These are phyloP conservation scores for Yamadazyma pseudoaaseri DNA, from an alignment of 1,139 yeast genomes.

Conservation along the genomic window DNA sequence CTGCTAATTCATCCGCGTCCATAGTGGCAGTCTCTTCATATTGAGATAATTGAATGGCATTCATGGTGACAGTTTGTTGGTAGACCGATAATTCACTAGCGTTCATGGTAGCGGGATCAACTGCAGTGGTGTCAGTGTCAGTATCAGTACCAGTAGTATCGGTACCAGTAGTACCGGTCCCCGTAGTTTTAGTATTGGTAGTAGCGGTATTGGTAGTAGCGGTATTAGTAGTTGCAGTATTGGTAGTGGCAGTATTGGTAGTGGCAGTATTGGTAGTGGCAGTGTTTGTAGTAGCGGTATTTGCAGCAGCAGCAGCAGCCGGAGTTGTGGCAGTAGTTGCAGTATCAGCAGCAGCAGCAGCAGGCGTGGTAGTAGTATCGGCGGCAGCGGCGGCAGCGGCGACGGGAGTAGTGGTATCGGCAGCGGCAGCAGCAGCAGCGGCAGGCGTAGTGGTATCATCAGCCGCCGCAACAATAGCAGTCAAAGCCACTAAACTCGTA, in stretches of 20 bases:
- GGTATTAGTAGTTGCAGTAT: slow-evolving; percentile 11
- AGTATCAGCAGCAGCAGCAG: slow-evolving; percentile 13
- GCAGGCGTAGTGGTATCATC: slow-evolving; percentile 10
- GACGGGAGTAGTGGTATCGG: slow-evolving; percentile 11
- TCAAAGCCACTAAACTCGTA: neutral
- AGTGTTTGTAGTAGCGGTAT: slow-evolving; percentile 6
- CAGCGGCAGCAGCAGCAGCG: slow-evolving; percentile 8
- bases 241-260: slow-evolving; percentile 10
- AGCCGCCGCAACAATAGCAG: slow-evolving; percentile 11
- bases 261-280: slow-evolving; percentile 13
- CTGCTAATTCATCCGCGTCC: slow-evolving; percentile 13
- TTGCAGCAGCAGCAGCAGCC: slow-evolving; percentile 12
- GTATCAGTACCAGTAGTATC: slow-evolving; percentile 11
- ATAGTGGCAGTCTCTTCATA: slow-evolving; percentile 13
- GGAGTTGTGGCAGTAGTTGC: slow-evolving; percentile 12
- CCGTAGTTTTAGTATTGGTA: slow-evolving; percentile 3
- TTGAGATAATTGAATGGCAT: slow-evolving; percentile 12
- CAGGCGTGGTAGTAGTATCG: slow-evolving; percentile 11
- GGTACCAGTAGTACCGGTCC: slow-evolving; percentile 7
- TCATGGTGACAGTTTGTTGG: slow-evolving; percentile 13
- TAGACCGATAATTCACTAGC: slow-evolving; percentile 9
- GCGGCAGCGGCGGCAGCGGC: slow-evolving; percentile 12
- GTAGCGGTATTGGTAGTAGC: slow-evolving; percentile 11
- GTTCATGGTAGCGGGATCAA: slow-evolving; percentile 10
- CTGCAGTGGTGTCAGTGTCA: slow-evolving; percentile 8